Conservation (phyloP, 345 rosid genomes). For the Ceriops decandra region DNA sequence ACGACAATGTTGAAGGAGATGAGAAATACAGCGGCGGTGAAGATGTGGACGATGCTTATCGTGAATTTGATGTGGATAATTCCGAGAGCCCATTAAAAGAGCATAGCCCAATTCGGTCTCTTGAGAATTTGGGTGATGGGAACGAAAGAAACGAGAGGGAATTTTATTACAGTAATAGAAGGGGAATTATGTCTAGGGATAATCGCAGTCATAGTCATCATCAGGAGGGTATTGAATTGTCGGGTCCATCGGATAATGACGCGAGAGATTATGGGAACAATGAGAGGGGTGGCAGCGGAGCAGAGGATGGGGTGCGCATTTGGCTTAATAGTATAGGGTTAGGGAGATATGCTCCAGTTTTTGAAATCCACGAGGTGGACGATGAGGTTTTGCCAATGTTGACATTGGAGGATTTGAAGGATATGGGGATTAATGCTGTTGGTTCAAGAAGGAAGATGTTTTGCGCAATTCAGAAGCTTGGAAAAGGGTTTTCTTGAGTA, state of each 20-base stretch:
- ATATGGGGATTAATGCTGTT: constrained; percentile 85
- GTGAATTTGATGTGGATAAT: constrained; percentile 56
- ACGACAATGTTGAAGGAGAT: constrained; percentile 34
- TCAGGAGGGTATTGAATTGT: constrained; percentile 42
- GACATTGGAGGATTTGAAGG: constrained; percentile 83
- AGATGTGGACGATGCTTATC: constrained; percentile 44
- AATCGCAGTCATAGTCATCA: constrained; percentile 12
- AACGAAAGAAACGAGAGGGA: constrained; percentile 43
- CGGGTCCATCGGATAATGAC: constrained; percentile 54
- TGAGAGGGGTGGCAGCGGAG: constrained; percentile 28
- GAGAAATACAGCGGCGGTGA: constrained; percentile 54
- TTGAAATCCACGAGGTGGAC: constrained; percentile 88
- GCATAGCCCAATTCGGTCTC: constrained; percentile 49
- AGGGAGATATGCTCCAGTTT: constrained; percentile 69
- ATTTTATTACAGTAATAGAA: constrained; percentile 28
- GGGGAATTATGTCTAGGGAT: constrained; percentile 29
- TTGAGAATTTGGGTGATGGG: constrained; percentile 55
- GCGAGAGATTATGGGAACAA: constrained; percentile 39
- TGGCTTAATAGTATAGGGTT: constrained; percentile 69
- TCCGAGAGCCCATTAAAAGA: constrained; percentile 67
- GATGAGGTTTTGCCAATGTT: constrained; percentile 77
- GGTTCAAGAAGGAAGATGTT: constrained; percentile 85
- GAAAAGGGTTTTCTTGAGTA: constrained; percentile 64
- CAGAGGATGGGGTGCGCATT: constrained; percentile 55
- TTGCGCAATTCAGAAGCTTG: constrained; percentile 70